Percentiles rank a stretch among this genome's conserved stretches.
Evolutionary conservation across 768 basidiomycete genomes (phyloP).

Genomic region (Amanita jacksonii): DNA sequence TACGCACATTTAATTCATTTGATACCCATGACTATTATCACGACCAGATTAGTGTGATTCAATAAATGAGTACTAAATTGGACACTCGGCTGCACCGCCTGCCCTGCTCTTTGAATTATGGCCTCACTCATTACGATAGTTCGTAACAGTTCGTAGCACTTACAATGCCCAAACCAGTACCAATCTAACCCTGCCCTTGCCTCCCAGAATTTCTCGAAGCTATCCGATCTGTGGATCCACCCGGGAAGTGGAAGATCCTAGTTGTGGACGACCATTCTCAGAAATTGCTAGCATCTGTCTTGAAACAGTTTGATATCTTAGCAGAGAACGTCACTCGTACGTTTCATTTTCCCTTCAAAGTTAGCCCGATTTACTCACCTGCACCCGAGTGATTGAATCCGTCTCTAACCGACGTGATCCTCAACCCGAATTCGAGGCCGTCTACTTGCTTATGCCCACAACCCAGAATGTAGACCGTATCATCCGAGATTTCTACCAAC

Average conservation of each 20-base stretch:
- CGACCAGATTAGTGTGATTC: not conserved
- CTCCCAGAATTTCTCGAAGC: slow-evolving; percentile 74
- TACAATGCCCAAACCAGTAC: not conserved
- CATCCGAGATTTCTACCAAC: slow-evolving; percentile 68
- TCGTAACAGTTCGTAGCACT: slow-evolving; percentile 31
- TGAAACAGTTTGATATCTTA: slow-evolving; percentile 90
- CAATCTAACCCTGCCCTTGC: not conserved
- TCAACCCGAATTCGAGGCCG: slow-evolving; percentile 79
- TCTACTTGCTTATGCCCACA: slow-evolving; percentile 94
- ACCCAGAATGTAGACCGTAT: slow-evolving; percentile 88
- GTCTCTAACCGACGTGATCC: slow-evolving; percentile 78
- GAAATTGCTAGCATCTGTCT: slow-evolving; percentile 69
- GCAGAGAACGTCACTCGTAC: slow-evolving; percentile 94
- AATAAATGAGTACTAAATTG: not conserved
- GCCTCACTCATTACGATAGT: slow-evolving; percentile 37
- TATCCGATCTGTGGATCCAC: slow-evolving; percentile 79
- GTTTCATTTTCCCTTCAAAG: slow-evolving; percentile 21
- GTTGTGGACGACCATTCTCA: slow-evolving; percentile 93
- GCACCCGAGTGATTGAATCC: slow-evolving; percentile 73
- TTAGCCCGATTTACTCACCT: not conserved
- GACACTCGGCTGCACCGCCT: not conserved
- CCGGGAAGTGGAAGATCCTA: slow-evolving; percentile 91
- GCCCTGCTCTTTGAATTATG: slow-evolving; percentile 15
- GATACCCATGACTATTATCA: not conserved
- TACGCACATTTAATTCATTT: slow-evolving; percentile 2